Conservation (phyloP, 2,329 filamentous ascomycete species). For the Calonectria montana region DNA sequence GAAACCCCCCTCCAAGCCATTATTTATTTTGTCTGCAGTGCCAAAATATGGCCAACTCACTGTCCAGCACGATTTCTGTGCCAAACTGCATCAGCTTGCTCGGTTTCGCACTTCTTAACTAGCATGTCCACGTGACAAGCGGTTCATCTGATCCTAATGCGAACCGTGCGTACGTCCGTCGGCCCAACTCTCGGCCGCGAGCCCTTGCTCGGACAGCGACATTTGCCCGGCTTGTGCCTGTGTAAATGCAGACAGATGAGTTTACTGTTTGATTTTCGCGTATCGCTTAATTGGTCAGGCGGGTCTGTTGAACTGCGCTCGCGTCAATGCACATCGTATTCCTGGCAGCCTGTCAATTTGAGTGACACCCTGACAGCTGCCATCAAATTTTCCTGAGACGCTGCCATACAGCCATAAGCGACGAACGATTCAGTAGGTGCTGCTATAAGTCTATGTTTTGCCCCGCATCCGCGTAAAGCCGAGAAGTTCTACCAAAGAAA, state of each 20-base stretch:
- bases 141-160: background rate
- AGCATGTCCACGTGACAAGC: background rate
- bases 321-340: background rate
- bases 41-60: no score
- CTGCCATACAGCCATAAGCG: background rate
- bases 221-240: background rate
- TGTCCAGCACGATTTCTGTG: no score
- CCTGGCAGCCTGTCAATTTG: background rate
- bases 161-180: background rate
- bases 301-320: background rate
- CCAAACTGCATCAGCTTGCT: background rate
- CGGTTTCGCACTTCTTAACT: background rate
- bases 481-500: background rate
- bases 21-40: no score
- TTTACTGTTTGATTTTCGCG: background rate
- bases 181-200: background rate
- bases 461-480: background rate
- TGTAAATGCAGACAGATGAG: background rate
- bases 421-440: no score
- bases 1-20: no score
- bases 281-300: background rate
- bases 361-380: background rate
- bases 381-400: background rate
- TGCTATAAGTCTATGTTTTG: background rate
- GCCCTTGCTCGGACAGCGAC: background rate